These are phyloP conservation scores for Halophytophthora polymorphica DNA, from an alignment of 352 stramenopile species.

Conservation along the genomic window DNA sequence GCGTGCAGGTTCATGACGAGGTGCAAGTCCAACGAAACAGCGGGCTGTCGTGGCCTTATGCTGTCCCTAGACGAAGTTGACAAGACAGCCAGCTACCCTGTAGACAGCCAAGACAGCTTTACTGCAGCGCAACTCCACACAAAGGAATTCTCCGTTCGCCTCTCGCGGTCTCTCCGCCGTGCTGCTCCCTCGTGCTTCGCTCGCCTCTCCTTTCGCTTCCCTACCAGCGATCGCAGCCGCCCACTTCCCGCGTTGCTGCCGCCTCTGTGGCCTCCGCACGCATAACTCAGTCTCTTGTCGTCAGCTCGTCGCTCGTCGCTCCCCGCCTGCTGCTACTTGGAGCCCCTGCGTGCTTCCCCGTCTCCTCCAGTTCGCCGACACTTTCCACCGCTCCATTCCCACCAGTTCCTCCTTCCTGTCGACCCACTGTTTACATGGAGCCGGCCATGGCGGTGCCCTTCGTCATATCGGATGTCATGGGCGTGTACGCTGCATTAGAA, in stretches of 20 bases:
- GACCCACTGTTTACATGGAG: slow-evolving; percentile 41
- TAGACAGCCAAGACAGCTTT: slow-evolving; percentile 16
- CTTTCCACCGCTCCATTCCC: background rate
- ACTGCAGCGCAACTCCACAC: slow-evolving; percentile 11
- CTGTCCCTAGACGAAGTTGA: too few relatives aligned
- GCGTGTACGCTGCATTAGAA: slow-evolving; percentile 54
- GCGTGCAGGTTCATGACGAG: too few relatives aligned
- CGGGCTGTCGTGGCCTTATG: too few relatives aligned
- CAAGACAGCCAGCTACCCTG: too few relatives aligned
- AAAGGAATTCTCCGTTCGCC: slow-evolving; percentile 29
- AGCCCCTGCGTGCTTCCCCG: slow-evolving; percentile 6
- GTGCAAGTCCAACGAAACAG: background rate
- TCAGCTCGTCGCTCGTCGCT: slow-evolving; percentile 6
- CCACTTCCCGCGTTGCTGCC: slow-evolving; percentile 2
- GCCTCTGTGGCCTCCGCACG: slow-evolving; percentile 7
- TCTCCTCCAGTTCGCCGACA: slow-evolving; percentile 5
- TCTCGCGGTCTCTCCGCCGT: slow-evolving; percentile 24
- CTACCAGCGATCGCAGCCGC: background rate
- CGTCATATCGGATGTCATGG: slow-evolving; percentile 62
- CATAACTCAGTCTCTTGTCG: slow-evolving; percentile 18
- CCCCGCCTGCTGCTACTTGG: slow-evolving; percentile 1
- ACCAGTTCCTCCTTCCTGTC: background rate
- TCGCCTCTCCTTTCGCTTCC: slow-evolving; percentile 9
- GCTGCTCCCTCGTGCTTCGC: slow-evolving; percentile 18
- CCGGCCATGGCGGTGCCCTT: slow-evolving; percentile 77